phyloP scores from a whole-genome alignment of 2,329 filamentous ascomycete genomes.

The Sarocladium kiliense region DNA sequence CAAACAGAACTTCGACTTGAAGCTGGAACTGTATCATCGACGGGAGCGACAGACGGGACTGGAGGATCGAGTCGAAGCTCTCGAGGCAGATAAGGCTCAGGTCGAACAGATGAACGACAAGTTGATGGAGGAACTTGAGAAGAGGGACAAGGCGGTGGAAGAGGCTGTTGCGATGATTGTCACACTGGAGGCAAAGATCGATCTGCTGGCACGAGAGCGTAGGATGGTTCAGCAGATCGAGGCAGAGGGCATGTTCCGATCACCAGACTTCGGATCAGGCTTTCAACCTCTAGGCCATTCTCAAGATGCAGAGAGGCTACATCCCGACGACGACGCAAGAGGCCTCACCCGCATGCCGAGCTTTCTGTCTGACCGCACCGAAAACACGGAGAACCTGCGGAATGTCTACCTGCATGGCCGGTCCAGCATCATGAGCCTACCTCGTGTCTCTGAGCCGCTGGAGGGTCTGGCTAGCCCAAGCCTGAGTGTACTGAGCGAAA shows the following conservation, averaged over 20 bases:
- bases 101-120: conserved; percentile 53
- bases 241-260: conserved; percentile 28
- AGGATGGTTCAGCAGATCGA: conserved; percentile 49
- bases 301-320: conserved; percentile 13
- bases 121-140: conserved; percentile 56
- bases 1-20: conserved; percentile 74
- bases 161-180: conserved; percentile 69
- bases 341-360: conserved; percentile 55
- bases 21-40: conserved; percentile 66
- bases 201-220: conserved; percentile 47
- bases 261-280: conserved; percentile 24
- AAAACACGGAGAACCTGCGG: conserved; percentile 55
- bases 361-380: conserved; percentile 56
- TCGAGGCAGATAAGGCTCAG: conserved; percentile 50
- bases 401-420: conserved; percentile 50
- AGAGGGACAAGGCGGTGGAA: conserved; percentile 64
- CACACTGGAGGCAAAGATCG: conserved; percentile 54
- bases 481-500: conserved; percentile 61
- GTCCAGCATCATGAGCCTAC: conserved; percentile 45
- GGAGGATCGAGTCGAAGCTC: conserved; percentile 50
- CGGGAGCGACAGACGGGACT: conserved; percentile 57
- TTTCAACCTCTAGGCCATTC: conserved; percentile 15
- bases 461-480: conserved; percentile 50
- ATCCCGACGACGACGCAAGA: conserved; percentile 26
- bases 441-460: conserved; percentile 30